These are phyloP conservation scores for Erigeron canadensis DNA, from an alignment of 129 eudicot genomes.

Conservation along the genomic window DNA sequence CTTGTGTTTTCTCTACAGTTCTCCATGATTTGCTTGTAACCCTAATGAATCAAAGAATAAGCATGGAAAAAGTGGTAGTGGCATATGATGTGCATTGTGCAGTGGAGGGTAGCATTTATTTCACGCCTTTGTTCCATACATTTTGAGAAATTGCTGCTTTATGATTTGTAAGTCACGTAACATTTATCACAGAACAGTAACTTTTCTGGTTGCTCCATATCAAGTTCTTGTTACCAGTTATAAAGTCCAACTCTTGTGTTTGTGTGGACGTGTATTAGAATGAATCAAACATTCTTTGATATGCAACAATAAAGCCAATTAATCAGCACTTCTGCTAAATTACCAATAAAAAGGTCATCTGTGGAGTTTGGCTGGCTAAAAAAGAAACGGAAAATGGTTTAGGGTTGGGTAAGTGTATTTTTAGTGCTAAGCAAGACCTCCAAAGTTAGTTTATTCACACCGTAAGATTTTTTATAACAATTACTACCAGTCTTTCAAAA, in stretches of 20 bases:
- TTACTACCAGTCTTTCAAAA: too few relatives aligned
- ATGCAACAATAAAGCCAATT: too few relatives aligned
- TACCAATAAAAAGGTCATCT: not conserved
- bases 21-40: conserved; percentile 66
- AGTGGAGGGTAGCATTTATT: not conserved
- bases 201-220: not conserved
- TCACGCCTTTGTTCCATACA: not conserved
- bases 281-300: not conserved
- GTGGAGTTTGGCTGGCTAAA: not conserved
- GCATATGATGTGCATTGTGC: not conserved
- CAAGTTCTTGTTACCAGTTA: not conserved
- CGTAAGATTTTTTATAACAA: too few relatives aligned
- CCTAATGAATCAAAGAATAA: conserved; percentile 28
- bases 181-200: not conserved
- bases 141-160: not conserved
- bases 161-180: not conserved
- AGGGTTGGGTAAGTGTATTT: not conserved
- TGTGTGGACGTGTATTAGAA: not conserved
- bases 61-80: not conserved
- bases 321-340: not conserved
- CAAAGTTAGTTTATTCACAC: not conserved
- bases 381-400: not conserved
- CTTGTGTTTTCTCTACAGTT: conserved; percentile 47
- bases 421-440: not conserved
- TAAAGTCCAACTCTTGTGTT: not conserved